Conservation (phyloP, 495 filamentous ascomycete species). For the Pseudomonodictys pantanalensis region DNA sequence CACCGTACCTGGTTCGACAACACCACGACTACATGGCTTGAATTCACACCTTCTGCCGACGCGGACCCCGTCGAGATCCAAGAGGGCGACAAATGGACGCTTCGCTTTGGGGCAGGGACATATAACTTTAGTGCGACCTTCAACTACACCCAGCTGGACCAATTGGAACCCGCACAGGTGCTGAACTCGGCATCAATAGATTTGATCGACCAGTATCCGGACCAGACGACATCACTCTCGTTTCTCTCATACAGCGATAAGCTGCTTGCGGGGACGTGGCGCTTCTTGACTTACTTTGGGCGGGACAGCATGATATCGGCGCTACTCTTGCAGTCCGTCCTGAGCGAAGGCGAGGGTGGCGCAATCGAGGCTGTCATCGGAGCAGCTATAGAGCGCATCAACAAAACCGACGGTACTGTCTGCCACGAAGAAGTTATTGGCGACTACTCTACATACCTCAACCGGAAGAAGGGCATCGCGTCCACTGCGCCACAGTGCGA, state of each 20-base stretch:
- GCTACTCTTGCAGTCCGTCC: conserved; percentile 55
- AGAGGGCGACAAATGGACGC: conserved; percentile 38
- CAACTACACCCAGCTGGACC: conserved; percentile 60
- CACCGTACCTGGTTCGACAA: conserved; percentile 61
- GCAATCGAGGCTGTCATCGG: conserved; percentile 61
- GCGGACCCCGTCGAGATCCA: conserved; percentile 38
- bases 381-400: conserved; percentile 58
- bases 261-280: conserved; percentile 62
- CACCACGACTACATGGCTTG: conserved; percentile 52
- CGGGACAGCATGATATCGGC: conserved; percentile 61
- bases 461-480: conserved; percentile 51
- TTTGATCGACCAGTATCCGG: conserved; percentile 47
- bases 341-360: conserved; percentile 55
- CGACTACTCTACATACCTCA: conserved; percentile 61
- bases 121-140: conserved; percentile 59
- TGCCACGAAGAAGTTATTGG: conserved; percentile 67
- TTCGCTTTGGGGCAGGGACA: conserved; percentile 50
- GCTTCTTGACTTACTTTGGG: conserved; percentile 66
- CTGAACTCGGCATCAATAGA: conserved; percentile 48
- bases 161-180: conserved; percentile 49
- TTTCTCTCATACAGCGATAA: conserved; percentile 64
- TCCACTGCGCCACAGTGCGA: conserved; percentile 56
- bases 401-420: conserved; percentile 56
- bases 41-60: conserved; percentile 42
- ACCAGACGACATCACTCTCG: conserved; percentile 53